Base-by-base conservation (phyloP, 768 basidiomycete genomes). In the Aureoboletus auriporus region DNA sequence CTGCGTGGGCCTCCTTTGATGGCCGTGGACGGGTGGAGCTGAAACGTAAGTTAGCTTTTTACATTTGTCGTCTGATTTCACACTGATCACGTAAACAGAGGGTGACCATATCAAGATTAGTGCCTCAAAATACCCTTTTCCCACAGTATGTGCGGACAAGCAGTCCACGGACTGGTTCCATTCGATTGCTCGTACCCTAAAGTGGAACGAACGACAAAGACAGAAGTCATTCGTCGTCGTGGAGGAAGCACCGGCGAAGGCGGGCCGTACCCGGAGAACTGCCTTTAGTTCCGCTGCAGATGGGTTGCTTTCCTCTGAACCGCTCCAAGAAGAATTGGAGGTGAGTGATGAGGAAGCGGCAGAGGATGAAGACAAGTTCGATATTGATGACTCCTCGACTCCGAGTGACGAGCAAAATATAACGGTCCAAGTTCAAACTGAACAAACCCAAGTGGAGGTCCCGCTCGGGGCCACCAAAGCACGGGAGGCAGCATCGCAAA, bases 131-230 rank as follows among this genome's bases (percentile, higher is more conserved):
- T 99, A 91, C 66, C 96, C 96, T 5, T 98, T 98, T 77, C 96
- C 96, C 7, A 98, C 96, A 4, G 93, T 99, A 6, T 98, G 95
- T 61, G 93, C 92, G 7, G 91, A 96, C 64, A 96, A 94, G 53
- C 94, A 96, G 64, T 96, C 93, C 16, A 91, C 90, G 3, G 96
- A 99, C 63, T 99, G 96, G 96, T 98, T 99, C 82, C 84, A 92
- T 53, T 81, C 95, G 5, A 98, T 99, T 54, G 91, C 92, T 31
- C 81, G 96, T 20, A 99, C 95, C 8, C 75, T 99, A 42, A 95
- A 97, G 66, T 98, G 96, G 96, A 99, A 99, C 71, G 95, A 99
- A 68, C 83, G 95, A 20, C 93, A 98, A 69, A 82, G 96, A 39
- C 96, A 99, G 64, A 99, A 98, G 65, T 96, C 93, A 6, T 98